Percentiles rank a stretch among this genome's conserved stretches.
Evolutionary conservation across 1,284 basidiomycete species (phyloP).

Genomic region (Moniliophthora roreri): DNA sequence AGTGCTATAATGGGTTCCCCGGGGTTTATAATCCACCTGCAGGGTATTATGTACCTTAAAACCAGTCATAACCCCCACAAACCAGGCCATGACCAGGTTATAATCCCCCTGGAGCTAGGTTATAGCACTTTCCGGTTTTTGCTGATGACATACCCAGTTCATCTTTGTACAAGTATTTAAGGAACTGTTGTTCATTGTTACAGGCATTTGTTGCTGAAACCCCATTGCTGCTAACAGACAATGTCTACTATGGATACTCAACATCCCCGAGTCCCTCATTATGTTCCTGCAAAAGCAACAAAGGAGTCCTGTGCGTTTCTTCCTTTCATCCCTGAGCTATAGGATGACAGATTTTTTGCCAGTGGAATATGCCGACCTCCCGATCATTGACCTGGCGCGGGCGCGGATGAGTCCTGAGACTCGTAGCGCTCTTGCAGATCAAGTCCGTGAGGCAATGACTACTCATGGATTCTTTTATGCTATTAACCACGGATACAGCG

Average conservation of each 20-base stretch:
- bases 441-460: slow-evolving; percentile 56
- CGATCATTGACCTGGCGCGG: slow-evolving; percentile 61
- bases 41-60: no score
- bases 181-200: no score
- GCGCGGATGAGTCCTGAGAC: slow-evolving; percentile 41
- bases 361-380: slow-evolving; percentile 71
- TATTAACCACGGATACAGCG: slow-evolving; percentile 54
- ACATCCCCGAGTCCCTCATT: slow-evolving; percentile 32
- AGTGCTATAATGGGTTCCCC: no score
- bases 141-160: no score
- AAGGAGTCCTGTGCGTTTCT: slow-evolving; percentile 31
- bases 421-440: slow-evolving; percentile 43
- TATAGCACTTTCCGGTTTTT: no score
- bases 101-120: no score
- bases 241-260: neutral
- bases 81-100: no score
- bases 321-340: neutral
- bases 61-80: no score
- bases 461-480: slow-evolving; percentile 65
- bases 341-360: neutral
- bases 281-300: slow-evolving; percentile 33
- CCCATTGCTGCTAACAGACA: no score
- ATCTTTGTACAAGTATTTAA: no score
- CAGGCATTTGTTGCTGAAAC: no score
- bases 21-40: no score